These are phyloP conservation scores for Protostelium mycophagum DNA, from an alignment of 78 protist species.

Conservation along the genomic window DNA sequence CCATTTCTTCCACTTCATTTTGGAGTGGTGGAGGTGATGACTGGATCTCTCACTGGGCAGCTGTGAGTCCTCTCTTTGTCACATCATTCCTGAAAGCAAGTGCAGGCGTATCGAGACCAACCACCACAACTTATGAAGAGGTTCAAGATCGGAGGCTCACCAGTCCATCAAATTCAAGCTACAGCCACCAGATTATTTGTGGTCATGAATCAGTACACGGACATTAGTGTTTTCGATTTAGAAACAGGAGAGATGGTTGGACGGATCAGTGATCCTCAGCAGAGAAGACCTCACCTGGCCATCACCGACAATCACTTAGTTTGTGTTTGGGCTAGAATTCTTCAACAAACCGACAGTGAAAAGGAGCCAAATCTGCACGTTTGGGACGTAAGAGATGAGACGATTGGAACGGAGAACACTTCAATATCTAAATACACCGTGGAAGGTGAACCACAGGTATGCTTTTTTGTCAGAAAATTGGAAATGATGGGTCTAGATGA, in stretches of 20 bases:
- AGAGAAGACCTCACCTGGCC: neutral
- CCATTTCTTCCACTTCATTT: neutral
- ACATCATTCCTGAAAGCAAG: neutral
- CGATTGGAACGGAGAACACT: neutral
- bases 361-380: neutral
- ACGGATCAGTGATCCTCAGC: neutral
- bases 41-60: neutral
- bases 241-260: neutral
- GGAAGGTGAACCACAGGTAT: neutral
- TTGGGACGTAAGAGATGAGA: neutral
- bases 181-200: neutral
- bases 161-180: neutral
- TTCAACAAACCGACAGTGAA: neutral
- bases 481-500: neutral
- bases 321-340: neutral
- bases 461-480: neutral
- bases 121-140: neutral
- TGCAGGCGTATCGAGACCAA: neutral
- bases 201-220: neutral
- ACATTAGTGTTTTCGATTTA: neutral
- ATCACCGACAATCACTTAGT: neutral
- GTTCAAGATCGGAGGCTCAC: neutral
- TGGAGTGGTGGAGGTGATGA: neutral
- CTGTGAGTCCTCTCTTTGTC: neutral
- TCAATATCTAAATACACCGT: neutral